phyloP scores from a whole-genome alignment of 257 asterid genomes.

The Solanum lycopersicoides region DNA sequence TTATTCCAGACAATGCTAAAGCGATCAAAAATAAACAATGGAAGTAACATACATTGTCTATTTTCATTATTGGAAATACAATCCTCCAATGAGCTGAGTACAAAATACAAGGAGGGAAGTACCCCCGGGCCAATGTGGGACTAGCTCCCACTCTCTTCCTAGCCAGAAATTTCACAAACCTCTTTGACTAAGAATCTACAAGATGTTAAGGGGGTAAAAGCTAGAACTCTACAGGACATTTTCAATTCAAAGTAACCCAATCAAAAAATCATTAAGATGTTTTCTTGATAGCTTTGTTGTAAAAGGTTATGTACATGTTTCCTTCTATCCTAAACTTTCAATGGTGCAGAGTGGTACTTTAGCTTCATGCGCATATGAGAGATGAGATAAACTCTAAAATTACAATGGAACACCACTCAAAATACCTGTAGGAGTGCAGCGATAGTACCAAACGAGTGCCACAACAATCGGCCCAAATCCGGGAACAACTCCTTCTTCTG shows the following conservation, averaged over 20 bases:
- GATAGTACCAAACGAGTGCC: conserved; percentile 29
- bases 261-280: background rate
- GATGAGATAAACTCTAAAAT: background rate
- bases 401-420: background rate
- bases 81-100: background rate
- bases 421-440: conserved; percentile 28
- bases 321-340: background rate
- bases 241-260: background rate
- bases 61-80: background rate
- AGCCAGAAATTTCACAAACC: background rate
- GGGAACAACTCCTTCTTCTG: conserved; percentile 6
- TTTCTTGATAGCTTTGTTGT: background rate
- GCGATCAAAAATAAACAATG: background rate
- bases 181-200: background rate
- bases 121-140: background rate
- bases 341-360: background rate
- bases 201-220: background rate
- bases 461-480: conserved; percentile 16
- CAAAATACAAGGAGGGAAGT: background rate
- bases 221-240: background rate
- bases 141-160: background rate
- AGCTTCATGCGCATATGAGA: background rate
- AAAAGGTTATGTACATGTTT: background rate
- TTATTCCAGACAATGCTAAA: background rate
- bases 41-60: background rate